Evolutionary conservation across 139 green algal species (phyloP).

Genomic region (Tetraselmis striata): DNA sequence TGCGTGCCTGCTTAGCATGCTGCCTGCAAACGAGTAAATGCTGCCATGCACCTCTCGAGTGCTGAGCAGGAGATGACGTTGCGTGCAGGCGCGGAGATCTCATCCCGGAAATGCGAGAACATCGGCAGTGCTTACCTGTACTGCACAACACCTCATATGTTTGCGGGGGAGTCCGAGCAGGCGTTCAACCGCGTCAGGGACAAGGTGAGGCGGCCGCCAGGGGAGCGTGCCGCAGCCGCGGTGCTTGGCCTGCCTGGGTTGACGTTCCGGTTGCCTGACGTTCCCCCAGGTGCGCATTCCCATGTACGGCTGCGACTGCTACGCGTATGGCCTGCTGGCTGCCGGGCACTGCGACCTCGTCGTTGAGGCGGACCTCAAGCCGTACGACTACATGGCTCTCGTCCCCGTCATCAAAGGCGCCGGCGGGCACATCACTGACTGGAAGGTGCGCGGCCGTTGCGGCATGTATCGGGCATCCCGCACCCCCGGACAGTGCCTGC

Average conservation of each 20-base stretch:
- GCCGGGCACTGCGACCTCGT: slow-evolving; percentile 82
- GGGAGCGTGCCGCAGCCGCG: too few species aligned
- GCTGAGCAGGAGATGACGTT: too few species aligned
- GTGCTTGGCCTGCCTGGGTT: too few species aligned
- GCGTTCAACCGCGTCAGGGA: slow-evolving; percentile 70
- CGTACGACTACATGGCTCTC: slow-evolving; percentile 96
- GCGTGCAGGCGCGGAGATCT: slow-evolving; percentile 25
- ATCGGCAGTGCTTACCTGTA: slow-evolving; percentile 63
- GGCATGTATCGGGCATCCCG: too few species aligned
- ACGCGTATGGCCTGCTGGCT: slow-evolving; percentile 94
- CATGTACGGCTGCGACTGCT: slow-evolving; percentile 97
- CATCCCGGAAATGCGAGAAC: slow-evolving; percentile 28
- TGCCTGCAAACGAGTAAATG: too few species aligned
- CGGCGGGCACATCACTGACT: slow-evolving; percentile 90
- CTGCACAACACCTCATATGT: slow-evolving; percentile 92
- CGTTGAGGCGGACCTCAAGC: slow-evolving; percentile 90
- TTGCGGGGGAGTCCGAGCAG: slow-evolving; percentile 46
- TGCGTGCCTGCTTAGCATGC: too few species aligned
- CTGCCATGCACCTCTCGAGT: too few species aligned
- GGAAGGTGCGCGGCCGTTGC: slow-evolving; percentile 52
- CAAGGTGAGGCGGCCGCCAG: slow-evolving; percentile 30
- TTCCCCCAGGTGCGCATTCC: slow-evolving; percentile 62
- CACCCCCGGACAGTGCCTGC: too few species aligned
- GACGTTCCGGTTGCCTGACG: too few species aligned
- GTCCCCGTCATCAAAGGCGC: slow-evolving; percentile 91